A percentile compares a stretch with the other conserved stretches of the same genome.
These are phyloP conservation scores for Takakia lepidozioides DNA, from an alignment of 225 moss, liverwort and hornwort species.

Conservation along the genomic window DNA sequence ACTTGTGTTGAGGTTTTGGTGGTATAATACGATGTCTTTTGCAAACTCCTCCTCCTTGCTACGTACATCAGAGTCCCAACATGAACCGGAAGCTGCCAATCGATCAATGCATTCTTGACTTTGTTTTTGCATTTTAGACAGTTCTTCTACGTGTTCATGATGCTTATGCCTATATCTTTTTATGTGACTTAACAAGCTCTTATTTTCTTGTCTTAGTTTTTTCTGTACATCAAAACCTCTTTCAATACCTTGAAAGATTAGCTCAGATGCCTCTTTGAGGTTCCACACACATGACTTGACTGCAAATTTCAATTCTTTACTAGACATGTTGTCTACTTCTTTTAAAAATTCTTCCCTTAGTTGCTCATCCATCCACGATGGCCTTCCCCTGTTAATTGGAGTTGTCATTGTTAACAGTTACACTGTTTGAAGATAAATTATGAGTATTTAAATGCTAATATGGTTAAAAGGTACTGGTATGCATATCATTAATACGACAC, in stretches of 20 bases:
- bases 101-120: conserved; percentile 1
- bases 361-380: too few relatives aligned
- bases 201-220: neutral
- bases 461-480: too few relatives aligned
- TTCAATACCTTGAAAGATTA: neutral
- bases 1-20: neutral
- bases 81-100: neutral
- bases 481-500: too few relatives aligned
- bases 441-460: too few relatives aligned
- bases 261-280: conserved; percentile 1
- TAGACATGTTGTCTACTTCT: conserved; percentile 1
- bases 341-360: neutral
- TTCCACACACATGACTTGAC: conserved; percentile 3
- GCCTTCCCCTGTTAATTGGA: too few relatives aligned
- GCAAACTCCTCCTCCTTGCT: neutral
- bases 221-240: too few relatives aligned
- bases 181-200: neutral
- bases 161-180: neutral
- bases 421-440: too few relatives aligned
- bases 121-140: neutral
- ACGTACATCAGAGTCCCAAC: neutral
- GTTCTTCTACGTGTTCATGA: neutral
- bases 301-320: neutral
- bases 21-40: neutral
- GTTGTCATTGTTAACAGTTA: too few relatives aligned